Evolutionary conservation across 306 rosid genomes (phyloP).

Genomic region (Lagenaria siceraria): DNA sequence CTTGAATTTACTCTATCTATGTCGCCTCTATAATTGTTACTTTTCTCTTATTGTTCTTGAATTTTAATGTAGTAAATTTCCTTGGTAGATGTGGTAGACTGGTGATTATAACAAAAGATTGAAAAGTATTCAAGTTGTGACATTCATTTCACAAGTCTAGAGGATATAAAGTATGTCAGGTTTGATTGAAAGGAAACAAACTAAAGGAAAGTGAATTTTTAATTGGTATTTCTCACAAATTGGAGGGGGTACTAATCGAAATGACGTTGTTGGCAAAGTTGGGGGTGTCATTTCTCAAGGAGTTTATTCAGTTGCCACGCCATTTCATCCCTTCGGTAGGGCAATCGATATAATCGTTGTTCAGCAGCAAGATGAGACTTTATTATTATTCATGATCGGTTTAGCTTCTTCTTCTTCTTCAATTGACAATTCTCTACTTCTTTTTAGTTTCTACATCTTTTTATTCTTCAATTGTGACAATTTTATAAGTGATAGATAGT

Average conservation of each 20-base stretch:
- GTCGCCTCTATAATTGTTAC: not conserved
- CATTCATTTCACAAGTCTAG: conserved; percentile 5
- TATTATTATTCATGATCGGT: conserved; percentile 86
- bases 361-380: conserved; percentile 90
- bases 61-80: not conserved
- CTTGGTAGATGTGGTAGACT: conserved; percentile 27
- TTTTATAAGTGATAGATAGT: no score
- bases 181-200: conserved; percentile 14
- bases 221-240: conserved; percentile 15
- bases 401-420: no score
- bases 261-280: conserved; percentile 90
- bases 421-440: no score
- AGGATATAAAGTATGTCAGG: conserved; percentile 13
- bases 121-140: conserved; percentile 8
- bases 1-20: no score
- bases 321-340: no score
- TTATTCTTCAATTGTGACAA: no score
- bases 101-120: conserved; percentile 12
- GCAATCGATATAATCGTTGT: conserved; percentile 94
- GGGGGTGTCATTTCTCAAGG: conserved; percentile 77
- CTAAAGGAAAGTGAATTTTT: conserved; percentile 18
- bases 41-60: no score
- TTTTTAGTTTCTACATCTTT: no score
- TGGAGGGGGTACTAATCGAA: conserved; percentile 17
- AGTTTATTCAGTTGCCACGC: no score